Conservation (phyloP, 208 protist genomes). For the Trypanosoma melophagium region DNA sequence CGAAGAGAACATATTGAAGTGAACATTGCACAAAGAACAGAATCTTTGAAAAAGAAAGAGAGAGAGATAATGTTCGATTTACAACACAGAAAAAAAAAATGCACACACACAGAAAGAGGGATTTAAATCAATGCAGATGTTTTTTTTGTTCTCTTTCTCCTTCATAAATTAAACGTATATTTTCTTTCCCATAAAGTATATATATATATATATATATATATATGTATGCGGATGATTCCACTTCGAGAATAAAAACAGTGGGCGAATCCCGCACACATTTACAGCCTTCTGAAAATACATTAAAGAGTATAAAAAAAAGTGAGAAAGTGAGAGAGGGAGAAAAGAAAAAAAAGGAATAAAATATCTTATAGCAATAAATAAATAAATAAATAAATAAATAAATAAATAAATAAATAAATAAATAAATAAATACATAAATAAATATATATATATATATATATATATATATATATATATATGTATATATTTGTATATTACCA, state of each 20-base stretch:
- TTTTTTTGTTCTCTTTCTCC: no score
- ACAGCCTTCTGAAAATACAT: no score
- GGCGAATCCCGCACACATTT: no score
- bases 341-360: neutral
- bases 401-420: constrained; percentile 15
- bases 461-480: constrained; percentile 1
- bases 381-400: neutral
- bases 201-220: no score
- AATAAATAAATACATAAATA: neutral
- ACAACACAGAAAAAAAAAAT: constrained; percentile 4
- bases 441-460: constrained; percentile 4
- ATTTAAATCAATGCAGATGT: no score
- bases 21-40: neutral
- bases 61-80: neutral
- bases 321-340: neutral
- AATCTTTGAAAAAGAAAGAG: neutral
- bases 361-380: no score
- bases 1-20: neutral
- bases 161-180: no score
- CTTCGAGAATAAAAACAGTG: no score
- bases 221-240: no score
- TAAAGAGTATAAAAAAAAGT: no score
- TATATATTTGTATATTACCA: constrained; percentile 8
- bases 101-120: neutral
- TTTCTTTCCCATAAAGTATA: no score